Conservation (phyloP, 768 basidiomycete species). For the Candolleomyces efflorescens region DNA sequence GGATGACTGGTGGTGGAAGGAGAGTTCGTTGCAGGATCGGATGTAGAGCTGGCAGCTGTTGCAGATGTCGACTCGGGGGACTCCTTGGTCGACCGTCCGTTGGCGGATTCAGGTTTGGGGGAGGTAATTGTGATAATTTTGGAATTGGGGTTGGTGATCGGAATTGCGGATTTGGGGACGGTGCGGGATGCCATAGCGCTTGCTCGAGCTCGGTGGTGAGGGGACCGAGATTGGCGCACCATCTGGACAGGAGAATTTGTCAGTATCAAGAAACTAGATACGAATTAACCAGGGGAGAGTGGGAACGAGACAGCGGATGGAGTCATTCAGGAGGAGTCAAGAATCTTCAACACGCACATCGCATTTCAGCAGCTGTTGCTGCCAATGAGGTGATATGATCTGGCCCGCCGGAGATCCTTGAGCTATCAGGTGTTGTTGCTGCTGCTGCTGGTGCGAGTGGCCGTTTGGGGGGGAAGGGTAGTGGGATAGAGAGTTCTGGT, state of each 20-base stretch:
- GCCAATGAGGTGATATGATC: conserved; percentile 83
- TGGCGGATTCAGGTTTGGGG: conserved; percentile 3
- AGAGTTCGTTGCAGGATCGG: conserved; percentile 20
- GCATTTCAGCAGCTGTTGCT: conserved; percentile 88
- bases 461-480: conserved; percentile 78
- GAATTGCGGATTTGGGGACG: conserved; percentile 80
- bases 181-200: conserved; percentile 91
- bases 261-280: conserved; percentile 33
- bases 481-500: conserved; percentile 77
- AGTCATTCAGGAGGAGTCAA: neutral
- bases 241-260: conserved; percentile 44
- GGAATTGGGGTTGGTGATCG: conserved; percentile 87
- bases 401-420: conserved; percentile 62
- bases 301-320: conserved; percentile 8
- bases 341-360: conserved; percentile 56
- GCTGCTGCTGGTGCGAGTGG: conserved; percentile 54
- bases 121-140: conserved; percentile 43
- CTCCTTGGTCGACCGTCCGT: neutral
- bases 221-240: conserved; percentile 79
- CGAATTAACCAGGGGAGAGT: conserved; percentile 13
- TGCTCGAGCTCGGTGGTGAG: conserved; percentile 93
- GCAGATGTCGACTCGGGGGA: neutral
- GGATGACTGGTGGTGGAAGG: conserved; percentile 52
- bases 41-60: conserved; percentile 24
- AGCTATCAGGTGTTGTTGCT: conserved; percentile 33